Base-by-base conservation (phyloP, 371 early-diverging fungal species). In the Nematocida ironsii region DNA sequence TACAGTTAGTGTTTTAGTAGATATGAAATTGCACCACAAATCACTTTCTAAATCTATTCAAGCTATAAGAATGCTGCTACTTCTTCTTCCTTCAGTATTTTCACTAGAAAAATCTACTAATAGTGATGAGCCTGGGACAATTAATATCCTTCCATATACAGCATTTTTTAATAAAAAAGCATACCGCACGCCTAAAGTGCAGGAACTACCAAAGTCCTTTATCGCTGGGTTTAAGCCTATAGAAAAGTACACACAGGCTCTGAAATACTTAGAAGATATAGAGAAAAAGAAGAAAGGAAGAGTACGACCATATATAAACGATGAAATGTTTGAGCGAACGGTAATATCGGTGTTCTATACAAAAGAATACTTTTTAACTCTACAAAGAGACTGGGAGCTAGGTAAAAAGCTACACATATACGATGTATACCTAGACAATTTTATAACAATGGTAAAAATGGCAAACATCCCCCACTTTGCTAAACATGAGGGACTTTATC, bases 361-460 rank as follows among this genome's bases (percentile, higher is more conserved):
- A 48, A 68, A 25, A 39, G 47, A 68, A 55, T 78, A 78, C 80
- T 78, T 70, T 67, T 5, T 20, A 20, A 62, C 11, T 5, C 71
- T 78, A 1, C 13, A 44, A 18, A 33, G 5, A 18, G 44, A 11
- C 52, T 78, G 80, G 80, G n/a, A 60, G 6, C 7, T 18, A 9
- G 40, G 27, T 18, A 20, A 69, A 60, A 40, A 68, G 16, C 0
- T 78, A 5, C 54, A 69, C 42, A 78, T 78, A 16, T 60, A 70
- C 48, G 61, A 70, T 47, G 44, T 45, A 42, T 67, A 78, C 50
- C 7, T 60, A 6, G 60, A 70, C 4, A 60, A 67, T 42, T 78
- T 78, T 50, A 23, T 68, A n/a, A 78, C 80, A 18, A 78, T 78
- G 80, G 25, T 78, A n/a, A 68, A 56, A 5, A 78, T 78, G 80